Conservation (phyloP, 2,329 filamentous ascomycete genomes). For the Cladophialophora yegresii region DNA sequence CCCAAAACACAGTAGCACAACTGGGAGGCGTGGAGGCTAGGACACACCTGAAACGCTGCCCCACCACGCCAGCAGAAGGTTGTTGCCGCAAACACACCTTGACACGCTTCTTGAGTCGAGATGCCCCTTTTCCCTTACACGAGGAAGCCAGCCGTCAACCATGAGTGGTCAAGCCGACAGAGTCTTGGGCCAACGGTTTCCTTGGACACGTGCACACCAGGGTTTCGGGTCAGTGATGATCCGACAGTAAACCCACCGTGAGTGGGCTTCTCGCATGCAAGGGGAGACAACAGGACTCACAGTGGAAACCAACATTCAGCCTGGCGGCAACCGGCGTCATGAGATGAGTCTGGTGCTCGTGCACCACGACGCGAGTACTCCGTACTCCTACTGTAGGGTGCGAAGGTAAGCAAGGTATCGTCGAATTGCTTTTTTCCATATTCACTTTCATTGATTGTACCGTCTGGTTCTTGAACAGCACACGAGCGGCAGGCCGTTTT, state of each 20-base stretch:
- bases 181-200: not conserved
- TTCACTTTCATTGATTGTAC: not conserved
- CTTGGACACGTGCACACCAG: slow-evolving; percentile 1
- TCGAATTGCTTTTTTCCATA: not conserved
- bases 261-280: not conserved
- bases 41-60: not conserved
- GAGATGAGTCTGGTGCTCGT: not conserved
- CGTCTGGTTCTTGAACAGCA: not conserved
- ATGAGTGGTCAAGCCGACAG: not conserved
- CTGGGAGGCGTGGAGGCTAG: not conserved
- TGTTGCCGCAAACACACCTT: not conserved
- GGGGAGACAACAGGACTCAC: not conserved
- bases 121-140: not conserved
- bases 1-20: no score
- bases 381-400: no score
- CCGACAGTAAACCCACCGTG: slow-evolving; percentile 6
- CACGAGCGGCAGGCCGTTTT: not conserved
- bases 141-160: not conserved
- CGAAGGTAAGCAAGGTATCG: slow-evolving; percentile 1
- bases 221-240: slow-evolving; percentile 14
- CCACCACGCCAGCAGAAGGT: no score
- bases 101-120: not conserved
- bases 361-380: not conserved
- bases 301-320: not conserved
- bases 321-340: not conserved